Conservation (phyloP, 768 basidiomycete species). For the Leccinum disarticulatum region DNA sequence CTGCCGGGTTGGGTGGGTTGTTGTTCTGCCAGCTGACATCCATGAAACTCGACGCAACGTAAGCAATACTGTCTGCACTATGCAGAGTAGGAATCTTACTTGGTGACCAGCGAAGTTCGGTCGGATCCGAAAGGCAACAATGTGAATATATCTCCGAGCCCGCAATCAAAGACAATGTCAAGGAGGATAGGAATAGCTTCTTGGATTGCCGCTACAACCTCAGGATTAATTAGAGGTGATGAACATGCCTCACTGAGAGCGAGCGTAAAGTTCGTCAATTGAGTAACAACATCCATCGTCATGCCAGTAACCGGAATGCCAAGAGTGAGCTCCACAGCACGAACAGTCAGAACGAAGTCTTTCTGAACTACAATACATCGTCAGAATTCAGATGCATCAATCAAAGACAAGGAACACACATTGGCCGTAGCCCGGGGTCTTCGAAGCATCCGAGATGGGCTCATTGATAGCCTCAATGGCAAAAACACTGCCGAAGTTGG, state of each 20-base stretch:
- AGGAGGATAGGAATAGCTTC: slow-evolving; percentile 39
- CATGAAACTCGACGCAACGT: slow-evolving; percentile 61
- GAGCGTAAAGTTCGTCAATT: slow-evolving; percentile 36
- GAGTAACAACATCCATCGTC: slow-evolving; percentile 14
- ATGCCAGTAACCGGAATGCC: slow-evolving; percentile 44
- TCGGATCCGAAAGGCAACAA: slow-evolving; percentile 16
- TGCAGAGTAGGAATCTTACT: slow-evolving; percentile 26
- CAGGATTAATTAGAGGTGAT: slow-evolving; percentile 22
- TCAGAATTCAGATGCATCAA: not conserved
- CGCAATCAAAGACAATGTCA: slow-evolving; percentile 24
- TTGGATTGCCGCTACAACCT: slow-evolving; percentile 35
- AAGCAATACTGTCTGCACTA: slow-evolving; percentile 1
- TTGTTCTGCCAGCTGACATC: slow-evolving; percentile 76
- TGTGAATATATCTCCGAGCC: slow-evolving; percentile 26
- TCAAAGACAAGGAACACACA: slow-evolving; percentile 44
- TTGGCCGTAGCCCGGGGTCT: slow-evolving; percentile 67
- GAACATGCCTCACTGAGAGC: slow-evolving; percentile 28
- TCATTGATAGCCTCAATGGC: slow-evolving; percentile 79
- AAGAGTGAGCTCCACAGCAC: slow-evolving; percentile 60
- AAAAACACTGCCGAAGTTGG: slow-evolving; percentile 62
- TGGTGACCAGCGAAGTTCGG: slow-evolving; percentile 36
- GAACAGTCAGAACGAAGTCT: slow-evolving; percentile 66
- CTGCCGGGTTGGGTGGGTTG: slow-evolving; percentile 68
- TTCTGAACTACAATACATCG: slow-evolving; percentile 51
- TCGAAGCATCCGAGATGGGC: slow-evolving; percentile 66